Evolutionary conservation across 345 rosid species (phyloP).

Genomic region (Geranium brycei): DNA sequence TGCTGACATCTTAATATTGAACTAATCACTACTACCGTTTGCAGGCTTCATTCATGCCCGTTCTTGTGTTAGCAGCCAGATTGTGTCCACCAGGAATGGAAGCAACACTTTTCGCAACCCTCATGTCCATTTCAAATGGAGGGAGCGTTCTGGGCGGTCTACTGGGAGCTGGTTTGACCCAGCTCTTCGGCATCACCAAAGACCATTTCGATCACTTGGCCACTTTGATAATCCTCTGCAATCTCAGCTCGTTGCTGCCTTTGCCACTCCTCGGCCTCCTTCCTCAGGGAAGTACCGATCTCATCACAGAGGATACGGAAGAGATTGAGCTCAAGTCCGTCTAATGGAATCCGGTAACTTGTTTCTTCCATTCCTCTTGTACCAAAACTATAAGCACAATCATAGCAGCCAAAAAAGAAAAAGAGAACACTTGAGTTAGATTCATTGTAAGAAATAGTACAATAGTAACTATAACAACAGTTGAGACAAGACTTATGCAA

Average conservation of each 20-base stretch:
- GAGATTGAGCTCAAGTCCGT: constrained; percentile 71
- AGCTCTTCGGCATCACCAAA: constrained; percentile 65
- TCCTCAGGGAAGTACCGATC: constrained; percentile 37
- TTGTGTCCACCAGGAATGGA: constrained; percentile 97
- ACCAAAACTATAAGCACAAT: not conserved
- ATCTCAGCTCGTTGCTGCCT: constrained; percentile 90
- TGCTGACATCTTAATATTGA: not conserved
- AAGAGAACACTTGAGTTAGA: not conserved
- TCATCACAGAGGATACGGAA: constrained; percentile 23
- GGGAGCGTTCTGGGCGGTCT: constrained; percentile 87
- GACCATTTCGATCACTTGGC: constrained; percentile 64
- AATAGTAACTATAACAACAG: too few species aligned
- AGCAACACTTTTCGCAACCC: constrained; percentile 90
- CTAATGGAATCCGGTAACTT: constrained; percentile 14
- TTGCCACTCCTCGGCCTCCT: constrained; percentile 83
- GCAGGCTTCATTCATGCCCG: constrained; percentile 97
- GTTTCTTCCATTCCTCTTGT: not conserved
- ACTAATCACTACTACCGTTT: constrained; percentile 2
- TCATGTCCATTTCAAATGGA: constrained; percentile 88
- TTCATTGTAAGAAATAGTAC: too few species aligned
- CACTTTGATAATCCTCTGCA: constrained; percentile 64
- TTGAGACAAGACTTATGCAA: too few species aligned
- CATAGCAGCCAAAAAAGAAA: not conserved
- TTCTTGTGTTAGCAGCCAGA: constrained; percentile 83
- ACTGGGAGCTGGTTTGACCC: constrained; percentile 77